Conservation (phyloP, 768 basidiomycete genomes). For the Phylloporus scabripes region DNA sequence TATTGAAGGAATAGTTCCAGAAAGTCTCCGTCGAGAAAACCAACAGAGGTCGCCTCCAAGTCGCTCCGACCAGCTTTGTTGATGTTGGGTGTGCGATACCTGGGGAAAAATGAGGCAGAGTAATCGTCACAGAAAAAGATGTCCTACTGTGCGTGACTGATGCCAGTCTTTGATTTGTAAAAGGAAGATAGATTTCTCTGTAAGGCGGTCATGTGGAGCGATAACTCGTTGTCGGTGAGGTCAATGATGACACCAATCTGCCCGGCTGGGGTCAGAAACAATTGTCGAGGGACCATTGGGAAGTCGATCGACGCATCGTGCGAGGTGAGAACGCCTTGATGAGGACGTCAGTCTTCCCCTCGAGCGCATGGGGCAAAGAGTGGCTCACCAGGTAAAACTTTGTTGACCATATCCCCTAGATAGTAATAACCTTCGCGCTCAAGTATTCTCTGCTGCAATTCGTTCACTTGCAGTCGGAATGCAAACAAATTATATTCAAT, state of each 20-base stretch:
- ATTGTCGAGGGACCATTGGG: slow-evolving; percentile 48
- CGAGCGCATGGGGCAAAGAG: too few relatives aligned
- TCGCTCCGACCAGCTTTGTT: slow-evolving; percentile 52
- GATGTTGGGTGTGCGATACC: slow-evolving; percentile 63
- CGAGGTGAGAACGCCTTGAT: slow-evolving; percentile 50
- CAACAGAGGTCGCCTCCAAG: slow-evolving; percentile 49
- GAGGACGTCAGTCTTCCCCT: slow-evolving; percentile 1
- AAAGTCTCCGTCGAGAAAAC: slow-evolving; percentile 88
- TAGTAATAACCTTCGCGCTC: slow-evolving; percentile 68
- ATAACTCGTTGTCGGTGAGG: slow-evolving; percentile 43
- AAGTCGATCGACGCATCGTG: slow-evolving; percentile 39
- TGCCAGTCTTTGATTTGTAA: slow-evolving; percentile 48
- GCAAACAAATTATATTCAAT: slow-evolving; percentile 62
- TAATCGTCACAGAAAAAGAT: neutral
- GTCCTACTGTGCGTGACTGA: slow-evolving; percentile 56
- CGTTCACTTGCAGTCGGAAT: slow-evolving; percentile 45
- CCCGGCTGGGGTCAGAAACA: slow-evolving; percentile 77
- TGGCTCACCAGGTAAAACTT: slow-evolving; percentile 58
- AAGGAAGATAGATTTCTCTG: slow-evolving; percentile 67
- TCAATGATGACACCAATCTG: slow-evolving; percentile 71
- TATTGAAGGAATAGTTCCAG: slow-evolving; percentile 60
- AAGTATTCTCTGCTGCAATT: slow-evolving; percentile 42
- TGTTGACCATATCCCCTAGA: slow-evolving; percentile 72
- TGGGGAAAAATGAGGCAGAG: slow-evolving; percentile 24
- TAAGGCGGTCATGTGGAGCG: slow-evolving; percentile 58